These are phyloP conservation scores for Fusarium praegraminearum DNA, from an alignment of 2,329 filamentous ascomycete genomes.

Conservation along the genomic window DNA sequence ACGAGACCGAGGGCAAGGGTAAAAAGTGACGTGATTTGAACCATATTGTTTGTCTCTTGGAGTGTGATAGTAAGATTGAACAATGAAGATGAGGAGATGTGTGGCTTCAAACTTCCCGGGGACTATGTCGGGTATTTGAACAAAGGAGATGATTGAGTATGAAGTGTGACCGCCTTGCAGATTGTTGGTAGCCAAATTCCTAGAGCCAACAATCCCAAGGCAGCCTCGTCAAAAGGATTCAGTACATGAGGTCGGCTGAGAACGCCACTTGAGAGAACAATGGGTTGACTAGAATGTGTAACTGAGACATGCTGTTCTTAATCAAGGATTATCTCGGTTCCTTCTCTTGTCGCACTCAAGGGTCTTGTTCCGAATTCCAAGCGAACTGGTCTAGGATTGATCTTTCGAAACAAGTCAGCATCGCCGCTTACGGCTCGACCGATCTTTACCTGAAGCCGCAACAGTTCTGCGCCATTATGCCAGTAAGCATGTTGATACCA, in stretches of 20 bases:
- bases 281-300: not conserved
- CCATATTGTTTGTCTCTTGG: not conserved
- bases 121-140: conserved; percentile 41
- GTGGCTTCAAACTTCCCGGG: conserved; percentile 2
- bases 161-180: not conserved
- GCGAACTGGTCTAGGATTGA: not conserved
- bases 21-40: conserved; percentile 22
- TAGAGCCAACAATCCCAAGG: not conserved
- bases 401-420: not conserved
- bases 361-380: not conserved
- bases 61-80: not conserved
- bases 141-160: conserved; percentile 48
- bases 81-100: not conserved
- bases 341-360: not conserved
- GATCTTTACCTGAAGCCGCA: not conserved
- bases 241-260: not conserved
- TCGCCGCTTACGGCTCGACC: too few relatives aligned
- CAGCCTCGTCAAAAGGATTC: not conserved
- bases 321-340: not conserved
- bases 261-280: conserved; percentile 1
- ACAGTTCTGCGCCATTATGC: not conserved
- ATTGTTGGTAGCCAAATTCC: not conserved
- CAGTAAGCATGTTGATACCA: not conserved
- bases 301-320: not conserved
- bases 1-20: not conserved